These are phyloP conservation scores for Cajanus cajan DNA, from an alignment of 306 rosid genomes.

Conservation along the genomic window DNA sequence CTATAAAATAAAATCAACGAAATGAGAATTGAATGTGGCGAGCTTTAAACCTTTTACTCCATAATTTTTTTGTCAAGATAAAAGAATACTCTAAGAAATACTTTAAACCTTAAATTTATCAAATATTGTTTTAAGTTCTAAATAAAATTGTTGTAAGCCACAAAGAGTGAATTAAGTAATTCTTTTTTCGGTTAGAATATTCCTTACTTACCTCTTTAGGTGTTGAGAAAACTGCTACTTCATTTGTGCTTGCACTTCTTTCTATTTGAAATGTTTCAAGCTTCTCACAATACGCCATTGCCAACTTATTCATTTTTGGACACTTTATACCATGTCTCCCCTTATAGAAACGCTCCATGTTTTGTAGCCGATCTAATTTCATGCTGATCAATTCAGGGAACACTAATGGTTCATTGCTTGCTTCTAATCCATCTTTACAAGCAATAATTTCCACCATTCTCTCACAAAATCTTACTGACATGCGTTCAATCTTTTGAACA, in stretches of 20 bases:
- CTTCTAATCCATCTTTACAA: neutral
- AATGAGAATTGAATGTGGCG: too few species aligned
- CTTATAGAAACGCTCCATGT: neutral
- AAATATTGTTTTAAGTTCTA: neutral
- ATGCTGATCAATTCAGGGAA: neutral
- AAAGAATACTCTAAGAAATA: too few species aligned
- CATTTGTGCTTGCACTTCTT: neutral
- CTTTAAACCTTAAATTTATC: too few species aligned
- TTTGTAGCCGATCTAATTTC: rapidly evolving
- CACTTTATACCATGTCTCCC: neutral
- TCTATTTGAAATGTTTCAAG: neutral
- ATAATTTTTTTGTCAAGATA: too few species aligned
- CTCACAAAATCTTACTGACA: rapidly evolving
- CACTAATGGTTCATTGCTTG: neutral
- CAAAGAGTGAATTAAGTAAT: too few species aligned
- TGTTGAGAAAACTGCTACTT: neutral
- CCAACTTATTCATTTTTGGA: neutral
- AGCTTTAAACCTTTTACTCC: too few species aligned
- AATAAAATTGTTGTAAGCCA: neutral
- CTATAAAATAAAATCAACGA: too few species aligned
- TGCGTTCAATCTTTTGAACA: neutral
- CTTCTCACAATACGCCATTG: rapidly evolving
- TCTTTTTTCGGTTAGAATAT: too few species aligned
- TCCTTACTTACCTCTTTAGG: neutral
- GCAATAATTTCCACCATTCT: neutral